Percentiles rank a stretch among this genome's conserved stretches.
These are phyloP conservation scores for Sphaerosporella brunnea DNA, from an alignment of 495 filamentous ascomycete species.

Conservation along the genomic window DNA sequence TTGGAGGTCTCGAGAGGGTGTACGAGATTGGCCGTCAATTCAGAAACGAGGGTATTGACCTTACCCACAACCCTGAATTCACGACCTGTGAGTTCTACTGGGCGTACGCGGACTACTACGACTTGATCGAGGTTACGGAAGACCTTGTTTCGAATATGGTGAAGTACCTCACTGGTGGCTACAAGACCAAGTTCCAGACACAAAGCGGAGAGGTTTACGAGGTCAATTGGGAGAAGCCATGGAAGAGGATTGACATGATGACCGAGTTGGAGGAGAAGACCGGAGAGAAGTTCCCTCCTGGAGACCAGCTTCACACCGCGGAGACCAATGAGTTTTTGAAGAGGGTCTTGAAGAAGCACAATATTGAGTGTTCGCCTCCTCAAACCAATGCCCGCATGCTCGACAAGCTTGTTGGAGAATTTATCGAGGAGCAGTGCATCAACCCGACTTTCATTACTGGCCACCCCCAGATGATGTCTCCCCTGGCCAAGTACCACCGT, in stretches of 20 bases:
- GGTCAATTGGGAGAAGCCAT: slow-evolving; percentile 91
- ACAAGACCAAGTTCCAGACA: slow-evolving; percentile 65
- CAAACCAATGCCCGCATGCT: slow-evolving; percentile 94
- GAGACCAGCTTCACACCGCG: slow-evolving; percentile 71
- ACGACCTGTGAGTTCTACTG: slow-evolving; percentile 95
- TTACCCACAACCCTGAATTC: slow-evolving; percentile 98
- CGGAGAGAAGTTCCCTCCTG: slow-evolving; percentile 83
- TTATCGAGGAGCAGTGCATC: slow-evolving; percentile 82
- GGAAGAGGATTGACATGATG: slow-evolving; percentile 93
- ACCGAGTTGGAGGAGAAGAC: slow-evolving; percentile 74
- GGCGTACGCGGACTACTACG: slow-evolving; percentile 85
- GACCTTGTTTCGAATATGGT: slow-evolving; percentile 86
- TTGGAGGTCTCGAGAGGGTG: slow-evolving; percentile 79
- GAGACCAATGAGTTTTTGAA: slow-evolving; percentile 79
- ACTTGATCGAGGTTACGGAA: slow-evolving; percentile 85
- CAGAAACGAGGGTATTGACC: slow-evolving; percentile 87
- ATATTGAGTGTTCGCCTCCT: slow-evolving; percentile 75
- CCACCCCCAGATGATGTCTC: slow-evolving; percentile 95
- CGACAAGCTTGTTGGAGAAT: slow-evolving; percentile 88
- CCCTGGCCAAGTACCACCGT: slow-evolving; percentile 89
- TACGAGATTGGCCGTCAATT: slow-evolving; percentile 88
- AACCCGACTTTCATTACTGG: slow-evolving; percentile 92
- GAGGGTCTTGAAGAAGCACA: slow-evolving; percentile 66
- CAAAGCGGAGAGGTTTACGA: slow-evolving; percentile 67
- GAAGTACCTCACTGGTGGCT: slow-evolving; percentile 69